These are phyloP conservation scores for Dactylorhiza incarnata DNA, from an alignment of 106 monocot genomes.

Conservation along the genomic window DNA sequence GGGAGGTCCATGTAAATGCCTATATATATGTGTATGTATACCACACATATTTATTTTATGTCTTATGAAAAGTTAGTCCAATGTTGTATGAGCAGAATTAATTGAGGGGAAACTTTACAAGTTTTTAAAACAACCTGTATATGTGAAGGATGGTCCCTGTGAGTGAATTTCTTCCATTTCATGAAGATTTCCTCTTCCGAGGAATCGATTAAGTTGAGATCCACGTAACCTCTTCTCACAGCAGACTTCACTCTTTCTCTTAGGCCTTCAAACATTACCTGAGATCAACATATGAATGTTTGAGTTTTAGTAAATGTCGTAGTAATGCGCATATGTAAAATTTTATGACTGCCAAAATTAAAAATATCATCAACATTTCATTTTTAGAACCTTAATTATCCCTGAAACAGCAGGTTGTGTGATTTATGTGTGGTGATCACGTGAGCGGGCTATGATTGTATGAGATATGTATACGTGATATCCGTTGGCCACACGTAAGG, in stretches of 20 bases:
- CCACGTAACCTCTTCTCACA: constrained; percentile 29
- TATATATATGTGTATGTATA: too few relatives aligned
- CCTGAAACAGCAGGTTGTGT: too few relatives aligned
- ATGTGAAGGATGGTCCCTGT: constrained; percentile 36
- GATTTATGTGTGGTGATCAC: too few relatives aligned
- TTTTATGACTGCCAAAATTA: not conserved
- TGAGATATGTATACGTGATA: too few relatives aligned
- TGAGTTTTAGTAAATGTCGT: not conserved
- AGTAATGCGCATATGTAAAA: not conserved
- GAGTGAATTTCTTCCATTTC: constrained; percentile 36
- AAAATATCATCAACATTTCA: too few relatives aligned
- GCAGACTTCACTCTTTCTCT: constrained; percentile 27
- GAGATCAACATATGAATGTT: not conserved
- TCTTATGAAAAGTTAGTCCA: too few relatives aligned
- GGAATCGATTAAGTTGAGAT: constrained; percentile 8
- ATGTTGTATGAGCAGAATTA: not conserved
- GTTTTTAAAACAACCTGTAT: constrained; percentile 26
- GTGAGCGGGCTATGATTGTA: too few relatives aligned
- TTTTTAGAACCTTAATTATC: too few relatives aligned
- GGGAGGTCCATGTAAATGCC: too few relatives aligned
- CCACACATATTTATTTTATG: too few relatives aligned
- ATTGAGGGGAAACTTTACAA: not conserved
- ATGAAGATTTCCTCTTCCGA: constrained; percentile 23
- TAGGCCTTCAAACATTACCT: constrained; percentile 42
- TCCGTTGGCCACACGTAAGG: too few relatives aligned